These are phyloP conservation scores for Yamadazyma olivae DNA, from an alignment of 805 yeast species.

Conservation along the genomic window DNA sequence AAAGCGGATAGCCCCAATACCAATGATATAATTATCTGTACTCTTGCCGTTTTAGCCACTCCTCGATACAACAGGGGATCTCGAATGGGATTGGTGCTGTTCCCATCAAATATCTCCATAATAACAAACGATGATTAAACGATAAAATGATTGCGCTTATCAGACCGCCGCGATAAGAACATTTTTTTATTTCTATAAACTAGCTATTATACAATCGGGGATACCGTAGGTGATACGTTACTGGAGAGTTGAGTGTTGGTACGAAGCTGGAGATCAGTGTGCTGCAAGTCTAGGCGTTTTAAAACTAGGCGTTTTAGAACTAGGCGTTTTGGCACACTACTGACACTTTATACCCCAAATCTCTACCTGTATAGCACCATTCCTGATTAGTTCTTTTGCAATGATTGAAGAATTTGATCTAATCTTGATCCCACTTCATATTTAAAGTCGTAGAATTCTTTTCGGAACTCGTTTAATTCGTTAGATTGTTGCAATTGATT, in stretches of 20 bases:
- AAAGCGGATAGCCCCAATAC: constrained; percentile 69
- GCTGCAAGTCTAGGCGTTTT: no score
- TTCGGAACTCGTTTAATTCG: constrained; percentile 10
- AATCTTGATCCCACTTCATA: constrained; percentile 8
- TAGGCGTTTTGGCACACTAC: no score
- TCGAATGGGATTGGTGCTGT: constrained; percentile 7
- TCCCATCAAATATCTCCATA: neutral
- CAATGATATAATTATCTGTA: constrained; percentile 72
- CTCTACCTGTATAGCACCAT: no score
- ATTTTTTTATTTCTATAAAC: no score
- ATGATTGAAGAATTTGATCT: constrained; percentile 8
- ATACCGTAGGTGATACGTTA: no score
- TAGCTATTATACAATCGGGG: no score
- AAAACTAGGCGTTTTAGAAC: no score
- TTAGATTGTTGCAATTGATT: constrained; percentile 5
- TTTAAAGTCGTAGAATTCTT: constrained; percentile 12
- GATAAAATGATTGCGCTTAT: neutral
- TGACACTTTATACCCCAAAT: no score
- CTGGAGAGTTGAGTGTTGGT: no score
- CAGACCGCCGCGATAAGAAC: constrained; percentile 6
- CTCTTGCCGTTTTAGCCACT: constrained; percentile 57
- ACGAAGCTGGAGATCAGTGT: no score
- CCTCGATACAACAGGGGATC: constrained; percentile 17
- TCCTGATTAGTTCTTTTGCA: neutral
- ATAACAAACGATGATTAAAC: neutral